Conservation (phyloP, 2,329 filamentous ascomycete species). For the Cordyceps fumosorosea region DNA sequence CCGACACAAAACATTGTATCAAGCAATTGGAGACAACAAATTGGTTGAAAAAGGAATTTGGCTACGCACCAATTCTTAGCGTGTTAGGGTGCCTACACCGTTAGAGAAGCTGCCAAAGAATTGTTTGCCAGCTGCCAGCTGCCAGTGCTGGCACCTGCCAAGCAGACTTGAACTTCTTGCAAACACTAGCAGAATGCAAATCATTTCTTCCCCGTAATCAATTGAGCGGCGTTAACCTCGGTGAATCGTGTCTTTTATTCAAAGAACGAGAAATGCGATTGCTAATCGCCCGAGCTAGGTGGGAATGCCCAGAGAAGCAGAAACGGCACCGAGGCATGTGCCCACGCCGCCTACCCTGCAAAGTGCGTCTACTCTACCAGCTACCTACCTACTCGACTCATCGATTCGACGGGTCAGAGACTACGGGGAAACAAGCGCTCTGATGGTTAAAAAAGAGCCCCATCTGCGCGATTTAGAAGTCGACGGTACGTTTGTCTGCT, state of each 20-base stretch:
- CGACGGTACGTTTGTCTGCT: not conserved
- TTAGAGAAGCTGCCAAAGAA: no score
- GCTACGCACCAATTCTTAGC: no score
- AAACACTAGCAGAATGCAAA: no score
- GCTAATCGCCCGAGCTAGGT: not conserved
- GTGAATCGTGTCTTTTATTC: not conserved
- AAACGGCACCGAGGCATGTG: not conserved
- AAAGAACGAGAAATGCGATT: not conserved
- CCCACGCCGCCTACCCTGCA: not conserved
- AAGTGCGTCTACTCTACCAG: no score
- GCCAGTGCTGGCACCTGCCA: not conserved
- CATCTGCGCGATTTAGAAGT: not conserved
- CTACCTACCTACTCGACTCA: not conserved
- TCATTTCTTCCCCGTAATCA: not conserved
- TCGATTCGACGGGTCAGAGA: not conserved
- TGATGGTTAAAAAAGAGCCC: not conserved
- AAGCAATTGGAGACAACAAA: no score
- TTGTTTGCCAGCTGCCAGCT: not conserved
- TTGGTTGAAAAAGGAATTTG: no score
- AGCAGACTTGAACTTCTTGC: no score
- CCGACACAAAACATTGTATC: no score
- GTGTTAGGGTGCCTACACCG: no score
- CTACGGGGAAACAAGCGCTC: not conserved
- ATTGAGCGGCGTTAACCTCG: not conserved
- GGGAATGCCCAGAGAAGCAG: not conserved